These are phyloP conservation scores for Fagus sylvatica DNA, from an alignment of 306 rosid genomes.

Conservation along the genomic window DNA sequence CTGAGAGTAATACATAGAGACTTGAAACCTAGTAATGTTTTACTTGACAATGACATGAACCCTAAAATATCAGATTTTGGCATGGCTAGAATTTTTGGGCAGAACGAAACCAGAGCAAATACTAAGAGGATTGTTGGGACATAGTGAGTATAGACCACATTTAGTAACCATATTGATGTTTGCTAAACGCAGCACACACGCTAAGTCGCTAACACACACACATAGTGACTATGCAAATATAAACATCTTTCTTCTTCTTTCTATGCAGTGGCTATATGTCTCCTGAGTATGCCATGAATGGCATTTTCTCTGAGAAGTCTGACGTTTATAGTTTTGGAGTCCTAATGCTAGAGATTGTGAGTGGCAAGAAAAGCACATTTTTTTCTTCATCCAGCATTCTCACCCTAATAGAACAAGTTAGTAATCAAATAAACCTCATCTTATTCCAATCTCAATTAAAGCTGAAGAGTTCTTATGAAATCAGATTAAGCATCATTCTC, in stretches of 20 bases:
- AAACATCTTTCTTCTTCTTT: neutral
- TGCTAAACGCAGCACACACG: neutral
- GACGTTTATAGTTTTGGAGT: conserved; percentile 37
- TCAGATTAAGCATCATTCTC: too few relatives aligned
- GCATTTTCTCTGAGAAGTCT: conserved; percentile 30
- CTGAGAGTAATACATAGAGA: conserved; percentile 36
- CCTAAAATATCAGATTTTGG: conserved; percentile 38
- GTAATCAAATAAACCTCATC: neutral
- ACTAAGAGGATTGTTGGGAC: conserved; percentile 33
- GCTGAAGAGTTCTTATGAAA: neutral
- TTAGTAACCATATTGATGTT: neutral
- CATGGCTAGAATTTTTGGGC: conserved; percentile 37
- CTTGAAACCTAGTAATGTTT: conserved; percentile 33
- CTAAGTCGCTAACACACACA: neutral
- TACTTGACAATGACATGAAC: conserved; percentile 24
- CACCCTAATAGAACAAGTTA: conserved; percentile 26
- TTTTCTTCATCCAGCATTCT: conserved; percentile 5
- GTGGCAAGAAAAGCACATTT: conserved; percentile 25
- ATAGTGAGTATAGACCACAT: conserved; percentile 21
- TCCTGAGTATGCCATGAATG: conserved; percentile 38
- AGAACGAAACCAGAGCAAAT: conserved; percentile 33
- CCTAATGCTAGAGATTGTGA: conserved; percentile 25
- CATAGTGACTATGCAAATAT: neutral
- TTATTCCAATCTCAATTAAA: neutral
- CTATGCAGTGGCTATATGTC: conserved; percentile 33